Conservation (phyloP, 257 asterid genomes). For the Penstemon newberryi region DNA sequence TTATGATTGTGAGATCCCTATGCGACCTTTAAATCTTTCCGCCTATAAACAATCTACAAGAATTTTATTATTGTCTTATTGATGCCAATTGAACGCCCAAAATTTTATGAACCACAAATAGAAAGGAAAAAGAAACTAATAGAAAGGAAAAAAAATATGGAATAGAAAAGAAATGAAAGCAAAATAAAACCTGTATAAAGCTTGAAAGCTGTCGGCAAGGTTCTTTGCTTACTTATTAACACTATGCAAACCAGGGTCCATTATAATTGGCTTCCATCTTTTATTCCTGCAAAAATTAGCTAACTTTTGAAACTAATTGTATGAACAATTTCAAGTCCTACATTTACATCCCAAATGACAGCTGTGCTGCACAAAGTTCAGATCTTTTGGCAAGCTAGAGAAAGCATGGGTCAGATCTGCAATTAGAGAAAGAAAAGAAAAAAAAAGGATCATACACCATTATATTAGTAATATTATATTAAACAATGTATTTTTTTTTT, state of each 20-base stretch:
- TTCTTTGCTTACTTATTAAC: constrained; percentile 85
- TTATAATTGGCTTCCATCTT: constrained; percentile 82
- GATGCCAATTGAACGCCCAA: constrained; percentile 3
- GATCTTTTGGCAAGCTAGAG: constrained; percentile 69
- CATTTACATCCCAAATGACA: constrained; percentile 88
- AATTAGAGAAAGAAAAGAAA: constrained; percentile 5
- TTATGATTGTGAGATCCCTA: too few species aligned
- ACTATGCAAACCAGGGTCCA: constrained; percentile 84
- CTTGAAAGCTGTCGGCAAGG: constrained; percentile 83
- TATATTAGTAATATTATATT: background rate
- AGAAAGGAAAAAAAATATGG: constrained; percentile 6
- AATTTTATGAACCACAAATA: constrained; percentile 36
- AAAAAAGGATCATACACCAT: constrained; percentile 4
- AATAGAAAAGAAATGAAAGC: constrained; percentile 18
- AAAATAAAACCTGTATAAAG: constrained; percentile 70
- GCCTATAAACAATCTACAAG: too few species aligned
- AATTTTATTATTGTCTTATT: background rate
- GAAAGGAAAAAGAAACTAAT: background rate
- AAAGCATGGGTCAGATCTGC: constrained; percentile 88
- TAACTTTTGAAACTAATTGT: background rate
- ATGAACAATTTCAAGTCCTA: constrained; percentile 26
- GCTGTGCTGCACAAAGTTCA: constrained; percentile 84
- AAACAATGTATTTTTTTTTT: too few species aligned
- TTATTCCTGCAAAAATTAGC: constrained; percentile 48
- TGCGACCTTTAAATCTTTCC: too few species aligned